Conservation (phyloP, 2,329 filamentous ascomycete genomes). For the Aspergillus thermomutatus region DNA sequence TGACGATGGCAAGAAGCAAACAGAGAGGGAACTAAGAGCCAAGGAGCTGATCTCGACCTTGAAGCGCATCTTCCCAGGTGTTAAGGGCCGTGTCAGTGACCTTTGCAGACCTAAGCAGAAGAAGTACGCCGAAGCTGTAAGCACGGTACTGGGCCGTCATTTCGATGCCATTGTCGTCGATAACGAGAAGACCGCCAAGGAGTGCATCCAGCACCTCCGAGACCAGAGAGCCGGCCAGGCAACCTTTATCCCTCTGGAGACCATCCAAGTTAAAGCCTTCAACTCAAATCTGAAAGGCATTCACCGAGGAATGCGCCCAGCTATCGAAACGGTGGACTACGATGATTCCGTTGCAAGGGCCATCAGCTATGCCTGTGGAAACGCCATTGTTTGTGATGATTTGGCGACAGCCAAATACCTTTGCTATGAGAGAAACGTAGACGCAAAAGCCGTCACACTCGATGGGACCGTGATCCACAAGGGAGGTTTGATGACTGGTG, state of each 20-base stretch:
- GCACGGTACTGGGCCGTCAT: constrained; percentile 84
- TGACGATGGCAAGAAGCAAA: constrained; percentile 80
- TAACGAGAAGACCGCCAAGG: constrained; percentile 86
- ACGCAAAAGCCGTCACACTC: constrained; percentile 89
- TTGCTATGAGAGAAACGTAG: constrained; percentile 77
- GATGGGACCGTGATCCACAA: constrained; percentile 98
- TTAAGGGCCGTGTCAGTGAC: constrained; percentile 84
- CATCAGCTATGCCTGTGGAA: constrained; percentile 92
- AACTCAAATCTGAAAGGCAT: constrained; percentile 90
- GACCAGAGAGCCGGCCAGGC: constrained; percentile 83
- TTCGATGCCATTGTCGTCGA: constrained; percentile 95
- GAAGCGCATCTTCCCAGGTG: constrained; percentile 87
- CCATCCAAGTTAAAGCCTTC: constrained; percentile 89
- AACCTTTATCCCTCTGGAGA: constrained; percentile 94
- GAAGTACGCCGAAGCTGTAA: constrained; percentile 90
- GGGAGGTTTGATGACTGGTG: constrained; percentile 93
- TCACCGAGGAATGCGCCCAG: constrained; percentile 75
- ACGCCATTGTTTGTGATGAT: constrained; percentile 89
- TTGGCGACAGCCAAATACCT: constrained; percentile 83
- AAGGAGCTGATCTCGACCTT: constrained; percentile 82
- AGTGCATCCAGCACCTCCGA: constrained; percentile 92
- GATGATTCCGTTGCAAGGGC: constrained; percentile 84
- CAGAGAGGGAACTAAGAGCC: constrained; percentile 71
- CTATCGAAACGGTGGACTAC: constrained; percentile 95
- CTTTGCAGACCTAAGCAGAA: constrained; percentile 96